A percentile compares a stretch with the other conserved stretches of the same genome.
Evolutionary conservation across 139 green algal species (phyloP).

Genomic region (Edaphochlamys debaryana): DNA sequence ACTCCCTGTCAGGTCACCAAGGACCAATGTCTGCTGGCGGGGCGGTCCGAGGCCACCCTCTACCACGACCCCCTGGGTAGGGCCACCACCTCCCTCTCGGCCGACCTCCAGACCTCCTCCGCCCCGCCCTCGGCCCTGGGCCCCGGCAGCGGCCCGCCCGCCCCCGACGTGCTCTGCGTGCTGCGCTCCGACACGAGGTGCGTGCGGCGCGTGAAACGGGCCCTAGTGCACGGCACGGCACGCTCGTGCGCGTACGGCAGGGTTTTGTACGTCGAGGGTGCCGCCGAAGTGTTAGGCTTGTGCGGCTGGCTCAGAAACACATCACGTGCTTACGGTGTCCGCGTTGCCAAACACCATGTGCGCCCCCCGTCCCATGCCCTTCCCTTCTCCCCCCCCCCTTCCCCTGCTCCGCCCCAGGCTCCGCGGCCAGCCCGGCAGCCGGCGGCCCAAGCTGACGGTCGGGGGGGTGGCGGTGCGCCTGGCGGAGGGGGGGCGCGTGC

Average conservation of each 20-base stretch:
- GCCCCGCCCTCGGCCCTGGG: too few species aligned
- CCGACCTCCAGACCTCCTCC: conserved; percentile 56
- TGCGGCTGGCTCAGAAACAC: too few species aligned
- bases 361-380: background rate
- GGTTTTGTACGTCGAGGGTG: too few species aligned
- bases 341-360: too few species aligned
- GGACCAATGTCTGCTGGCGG: conserved; percentile 44
- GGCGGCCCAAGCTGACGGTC: conserved; percentile 8
- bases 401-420: background rate
- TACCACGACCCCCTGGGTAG: conserved; percentile 62
- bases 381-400: background rate
- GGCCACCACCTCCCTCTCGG: conserved; percentile 56
- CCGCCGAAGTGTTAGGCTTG: too few species aligned
- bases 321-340: too few species aligned
- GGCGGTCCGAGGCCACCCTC: conserved; percentile 53
- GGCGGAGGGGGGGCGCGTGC: conserved; percentile 10
- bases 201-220: too few species aligned
- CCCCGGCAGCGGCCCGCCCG: too few species aligned
- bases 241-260: too few species aligned
- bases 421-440: background rate
- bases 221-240: too few species aligned
- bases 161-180: conserved; percentile 10
- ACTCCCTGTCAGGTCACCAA: conserved; percentile 36
- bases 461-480: conserved; percentile 1
- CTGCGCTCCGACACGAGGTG: conserved; percentile 6